A percentile compares a stretch with the other conserved stretches of the same genome.
Conservation (phyloP, 192 early-diverging fungal species). For the Gryganskiella cystojenkinii region DNA sequence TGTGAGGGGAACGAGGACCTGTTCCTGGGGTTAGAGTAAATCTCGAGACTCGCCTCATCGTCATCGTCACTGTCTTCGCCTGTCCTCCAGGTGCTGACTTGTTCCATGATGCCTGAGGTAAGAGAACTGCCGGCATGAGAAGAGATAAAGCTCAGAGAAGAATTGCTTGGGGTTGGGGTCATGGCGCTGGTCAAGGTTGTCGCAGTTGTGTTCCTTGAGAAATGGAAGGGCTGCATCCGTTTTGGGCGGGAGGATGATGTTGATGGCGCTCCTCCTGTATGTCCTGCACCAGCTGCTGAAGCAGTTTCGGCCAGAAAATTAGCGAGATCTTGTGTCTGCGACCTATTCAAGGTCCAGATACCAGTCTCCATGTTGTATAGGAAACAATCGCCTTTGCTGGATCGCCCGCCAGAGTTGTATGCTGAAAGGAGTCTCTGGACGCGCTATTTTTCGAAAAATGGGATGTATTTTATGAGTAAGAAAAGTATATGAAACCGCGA, state of each 20-base stretch:
- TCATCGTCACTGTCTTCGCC: slow-evolving; percentile 47
- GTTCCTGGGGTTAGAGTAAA: slow-evolving; percentile 43
- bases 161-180: slow-evolving; percentile 39
- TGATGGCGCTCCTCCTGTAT: too few relatives aligned
- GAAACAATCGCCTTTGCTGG: slow-evolving; percentile 42
- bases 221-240: slow-evolving; percentile 37
- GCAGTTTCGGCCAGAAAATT: background rate
- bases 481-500: too few relatives aligned
- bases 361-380: slow-evolving; percentile 25
- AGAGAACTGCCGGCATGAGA: slow-evolving; percentile 41
- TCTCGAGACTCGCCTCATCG: slow-evolving; percentile 47
- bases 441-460: slow-evolving; percentile 8
- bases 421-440: slow-evolving; percentile 39
- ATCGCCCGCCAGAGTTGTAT: slow-evolving; percentile 26
- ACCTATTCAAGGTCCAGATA: slow-evolving; percentile 35
- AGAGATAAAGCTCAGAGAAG: slow-evolving; percentile 48
- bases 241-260: slow-evolving; percentile 17
- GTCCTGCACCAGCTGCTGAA: too few relatives aligned
- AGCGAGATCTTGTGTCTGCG: slow-evolving; percentile 5
- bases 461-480: too few relatives aligned
- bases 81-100: slow-evolving; percentile 51
- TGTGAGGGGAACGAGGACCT: slow-evolving; percentile 32
- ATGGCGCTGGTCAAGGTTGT: slow-evolving; percentile 32
- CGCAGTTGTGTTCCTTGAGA: slow-evolving; percentile 46
- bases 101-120: slow-evolving; percentile 50